phyloP scores from a whole-genome alignment of 1,284 basidiomycete genomes.

The Pseudozyma thailandica region DNA sequence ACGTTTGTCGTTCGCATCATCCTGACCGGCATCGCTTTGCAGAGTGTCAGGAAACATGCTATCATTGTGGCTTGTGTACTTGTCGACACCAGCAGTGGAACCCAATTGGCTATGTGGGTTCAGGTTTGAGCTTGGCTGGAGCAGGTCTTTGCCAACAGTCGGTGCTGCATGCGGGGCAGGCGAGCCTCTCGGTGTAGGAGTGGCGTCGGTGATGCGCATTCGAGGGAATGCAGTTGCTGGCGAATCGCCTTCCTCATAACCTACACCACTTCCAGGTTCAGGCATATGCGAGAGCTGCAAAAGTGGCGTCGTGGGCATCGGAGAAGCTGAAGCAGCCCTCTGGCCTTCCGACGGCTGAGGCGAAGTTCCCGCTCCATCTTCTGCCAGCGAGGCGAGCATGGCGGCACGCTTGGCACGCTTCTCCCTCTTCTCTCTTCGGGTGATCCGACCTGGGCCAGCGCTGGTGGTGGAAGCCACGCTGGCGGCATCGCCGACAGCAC shows the following conservation, averaged over 20 bases:
- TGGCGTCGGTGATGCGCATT: constrained; percentile 60
- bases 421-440: constrained; percentile 58
- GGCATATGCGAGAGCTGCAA: constrained; percentile 27
- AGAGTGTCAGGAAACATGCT: background rate
- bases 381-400: constrained; percentile 22
- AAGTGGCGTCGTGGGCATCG: constrained; percentile 33
- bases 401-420: constrained; percentile 51
- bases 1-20: constrained; percentile 10
- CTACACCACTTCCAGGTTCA: constrained; percentile 8
- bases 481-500: constrained; percentile 26
- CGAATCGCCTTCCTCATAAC: constrained; percentile 43
- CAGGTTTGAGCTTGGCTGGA: constrained; percentile 22
- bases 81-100: background rate
- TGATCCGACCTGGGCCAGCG: constrained; percentile 52
- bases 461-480: constrained; percentile 42
- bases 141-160: constrained; percentile 32
- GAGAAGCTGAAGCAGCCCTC: constrained; percentile 27
- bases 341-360: constrained; percentile 8
- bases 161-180: constrained; percentile 39
- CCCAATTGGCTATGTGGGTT: constrained; percentile 13
- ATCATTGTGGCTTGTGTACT: background rate
- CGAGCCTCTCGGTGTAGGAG: constrained; percentile 54
- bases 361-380: constrained; percentile 20
- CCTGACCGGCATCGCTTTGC: constrained; percentile 1
- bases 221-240: constrained; percentile 55